Evolutionary conservation across 805 yeast species (phyloP).

Genomic region (Yamadazyma nakazawae): DNA sequence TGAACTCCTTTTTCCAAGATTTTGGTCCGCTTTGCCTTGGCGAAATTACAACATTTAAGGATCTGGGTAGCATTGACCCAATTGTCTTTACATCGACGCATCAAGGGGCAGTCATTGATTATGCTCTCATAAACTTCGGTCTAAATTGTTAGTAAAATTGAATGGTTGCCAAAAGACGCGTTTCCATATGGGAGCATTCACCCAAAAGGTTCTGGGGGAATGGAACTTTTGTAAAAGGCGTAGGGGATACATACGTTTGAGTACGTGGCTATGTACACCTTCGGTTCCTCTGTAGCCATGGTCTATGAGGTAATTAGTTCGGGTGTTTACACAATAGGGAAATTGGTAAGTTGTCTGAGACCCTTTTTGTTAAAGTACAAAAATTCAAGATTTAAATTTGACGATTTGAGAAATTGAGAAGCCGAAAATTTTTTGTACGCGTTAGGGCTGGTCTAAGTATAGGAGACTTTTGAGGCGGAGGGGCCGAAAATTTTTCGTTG

Average conservation of each 20-base stretch:
- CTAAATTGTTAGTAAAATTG: constrained; percentile 19
- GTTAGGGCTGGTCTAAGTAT: background rate
- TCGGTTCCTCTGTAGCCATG: constrained; percentile 23
- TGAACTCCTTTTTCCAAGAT: constrained; percentile 93
- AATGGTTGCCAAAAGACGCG: constrained; percentile 5
- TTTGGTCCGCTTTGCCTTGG: constrained; percentile 90
- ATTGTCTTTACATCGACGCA: constrained; percentile 87
- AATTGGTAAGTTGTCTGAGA: background rate
- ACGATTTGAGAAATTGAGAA: constrained; percentile 11
- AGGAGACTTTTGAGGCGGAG: background rate
- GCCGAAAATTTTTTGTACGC: constrained; percentile 9
- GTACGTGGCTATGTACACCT: constrained; percentile 45
- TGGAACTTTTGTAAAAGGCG: too few relatives aligned
- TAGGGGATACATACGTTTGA: constrained; percentile 37
- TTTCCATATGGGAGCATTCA: background rate
- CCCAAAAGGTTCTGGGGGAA: background rate
- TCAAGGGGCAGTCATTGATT: constrained; percentile 67
- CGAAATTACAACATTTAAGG: constrained; percentile 87
- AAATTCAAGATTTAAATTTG: constrained; percentile 1
- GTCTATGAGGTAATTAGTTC: background rate
- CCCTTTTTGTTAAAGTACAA: constrained; percentile 1
- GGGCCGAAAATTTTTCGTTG: background rate
- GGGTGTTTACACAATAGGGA: background rate
- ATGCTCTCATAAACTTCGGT: constrained; percentile 70
- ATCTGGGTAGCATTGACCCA: constrained; percentile 99